phyloP scores from a whole-genome alignment of 2,329 filamentous ascomycete genomes.

The Paraphoma chrysanthemicola region DNA sequence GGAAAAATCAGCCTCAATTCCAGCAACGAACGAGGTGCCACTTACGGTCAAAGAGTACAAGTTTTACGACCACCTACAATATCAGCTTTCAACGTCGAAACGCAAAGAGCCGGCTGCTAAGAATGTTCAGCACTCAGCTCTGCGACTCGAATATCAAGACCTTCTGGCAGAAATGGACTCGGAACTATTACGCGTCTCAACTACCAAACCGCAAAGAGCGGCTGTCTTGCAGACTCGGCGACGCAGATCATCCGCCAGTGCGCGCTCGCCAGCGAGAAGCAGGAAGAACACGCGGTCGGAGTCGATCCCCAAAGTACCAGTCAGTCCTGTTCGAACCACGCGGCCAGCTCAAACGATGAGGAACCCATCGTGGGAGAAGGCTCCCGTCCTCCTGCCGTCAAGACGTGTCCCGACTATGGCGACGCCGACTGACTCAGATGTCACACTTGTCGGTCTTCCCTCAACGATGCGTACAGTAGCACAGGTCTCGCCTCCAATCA shows the following conservation, averaged over 20 bases:
- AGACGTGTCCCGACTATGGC: slow-evolving; percentile 8
- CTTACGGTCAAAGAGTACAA: slow-evolving; percentile 24
- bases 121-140: slow-evolving; percentile 8
- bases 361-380: slow-evolving; percentile 24
- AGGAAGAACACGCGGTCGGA: slow-evolving; percentile 24
- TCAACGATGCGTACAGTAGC: slow-evolving; percentile 19
- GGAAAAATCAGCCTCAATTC: slow-evolving; percentile 7
- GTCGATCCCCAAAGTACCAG: slow-evolving; percentile 17
- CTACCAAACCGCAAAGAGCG: slow-evolving; percentile 20
- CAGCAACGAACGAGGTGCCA: slow-evolving; percentile 6
- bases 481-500: slow-evolving; percentile 3
- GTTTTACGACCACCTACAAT: slow-evolving; percentile 42
- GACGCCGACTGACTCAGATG: slow-evolving; percentile 37
- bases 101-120: slow-evolving; percentile 6
- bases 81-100: slow-evolving; percentile 32
- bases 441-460: slow-evolving; percentile 31
- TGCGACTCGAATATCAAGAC: slow-evolving; percentile 28
- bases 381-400: slow-evolving; percentile 14
- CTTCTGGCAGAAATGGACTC: slow-evolving; percentile 41
- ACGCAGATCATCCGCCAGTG: slow-evolving; percentile 27
- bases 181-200: slow-evolving; percentile 30
- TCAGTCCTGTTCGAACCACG: slow-evolving; percentile 12
- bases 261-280: slow-evolving; percentile 25
- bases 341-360: slow-evolving; percentile 21
- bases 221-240: slow-evolving; percentile 16